Base-by-base conservation (phyloP, 495 filamentous ascomycete genomes). In the Collariella sp. region DNA sequence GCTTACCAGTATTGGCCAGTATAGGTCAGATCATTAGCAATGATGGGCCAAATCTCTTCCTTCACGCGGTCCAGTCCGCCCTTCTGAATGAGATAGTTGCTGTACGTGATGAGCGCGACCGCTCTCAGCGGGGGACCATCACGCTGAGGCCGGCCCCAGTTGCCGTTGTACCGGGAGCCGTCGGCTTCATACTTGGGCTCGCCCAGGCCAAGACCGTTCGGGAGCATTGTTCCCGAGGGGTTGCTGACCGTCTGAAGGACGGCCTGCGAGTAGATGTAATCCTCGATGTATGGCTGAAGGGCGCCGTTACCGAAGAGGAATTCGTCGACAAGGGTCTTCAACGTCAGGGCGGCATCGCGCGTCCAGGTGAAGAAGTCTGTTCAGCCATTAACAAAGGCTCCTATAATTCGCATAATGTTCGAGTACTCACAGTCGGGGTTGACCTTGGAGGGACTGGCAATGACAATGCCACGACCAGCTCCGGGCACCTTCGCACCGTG, bases 121-220 rank as follows among this genome's bases (percentile, higher is more conserved):
- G 84, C 83, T 50, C 84, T 68, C 42, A 86, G 71, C 0, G 84
- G 78, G 7, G 84, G 84, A 0, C 84, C 84, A 57, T 87, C 84
- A 5, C 76, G 76, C 64, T 88, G 84, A 7, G 84, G 84, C 1
- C 84, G 77, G 1, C 63, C 63, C 57, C 55, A 62, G 50, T 62
- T 64, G 29, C 62, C 59, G 34, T 64, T 64, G 33, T 44, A 62
- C 5, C 59, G 50, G 7, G 53, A 46, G 5, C 62, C 59, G 22
- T 62, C 43, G 19, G 53, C 53, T 31, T 41, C 52, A 56, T 73
- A 87, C 59, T 82, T 82, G 20, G 78, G 68, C 52, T 82, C 79
- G 13, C 74, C 79, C 26, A 82, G 62, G 6, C 77, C 78, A 12
- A 58, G 65, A 22, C 72, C 69, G 1, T 72, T 62, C 1, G 70